phyloP scores from a whole-genome alignment of 1,139 yeast genomes.

The Pichia cactophila region DNA sequence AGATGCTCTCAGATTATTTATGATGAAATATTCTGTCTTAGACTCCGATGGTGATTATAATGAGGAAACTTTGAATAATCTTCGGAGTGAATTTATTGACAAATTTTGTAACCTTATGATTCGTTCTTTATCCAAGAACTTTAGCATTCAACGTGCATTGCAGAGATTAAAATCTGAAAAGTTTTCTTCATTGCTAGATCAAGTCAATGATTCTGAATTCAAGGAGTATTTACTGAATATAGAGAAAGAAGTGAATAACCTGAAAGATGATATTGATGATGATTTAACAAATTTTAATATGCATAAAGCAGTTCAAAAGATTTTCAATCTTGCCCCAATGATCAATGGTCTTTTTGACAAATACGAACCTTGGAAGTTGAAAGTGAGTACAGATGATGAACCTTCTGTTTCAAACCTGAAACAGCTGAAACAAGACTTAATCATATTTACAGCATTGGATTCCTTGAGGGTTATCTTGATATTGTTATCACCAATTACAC shows the following conservation, averaged over 20 bases:
- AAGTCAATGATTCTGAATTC: conserved; percentile 13
- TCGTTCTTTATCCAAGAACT: conserved; percentile 66
- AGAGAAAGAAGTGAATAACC: conserved; percentile 24
- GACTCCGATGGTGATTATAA: conserved; percentile 75
- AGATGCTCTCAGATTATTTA: conserved; percentile 69
- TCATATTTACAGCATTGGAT: conserved; percentile 63
- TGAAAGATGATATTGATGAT: conserved; percentile 33
- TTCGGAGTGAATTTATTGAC: conserved; percentile 61
- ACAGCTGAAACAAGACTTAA: conserved; percentile 36
- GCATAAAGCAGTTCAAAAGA: conserved; percentile 49
- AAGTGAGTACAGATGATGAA: conserved; percentile 18
- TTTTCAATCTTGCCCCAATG: conserved; percentile 54
- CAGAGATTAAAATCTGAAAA: conserved; percentile 15
- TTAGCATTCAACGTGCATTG: conserved; percentile 45
- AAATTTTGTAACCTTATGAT: conserved; percentile 77
- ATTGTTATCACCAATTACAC: conserved; percentile 64
- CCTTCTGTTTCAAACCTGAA: conserved; percentile 16
- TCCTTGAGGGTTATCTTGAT: conserved; percentile 61
- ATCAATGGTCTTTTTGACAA: conserved; percentile 61
- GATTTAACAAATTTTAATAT: conserved; percentile 44
- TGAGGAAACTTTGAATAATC: conserved; percentile 45
- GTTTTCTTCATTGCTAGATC: conserved; percentile 12
- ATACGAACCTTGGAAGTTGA: conserved; percentile 34
- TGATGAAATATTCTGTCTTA: conserved; percentile 69
- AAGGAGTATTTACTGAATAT: conserved; percentile 17